Evolutionary conservation across 352 stramenopile species (phyloP).

Genomic region (Pythium graminicola): DNA sequence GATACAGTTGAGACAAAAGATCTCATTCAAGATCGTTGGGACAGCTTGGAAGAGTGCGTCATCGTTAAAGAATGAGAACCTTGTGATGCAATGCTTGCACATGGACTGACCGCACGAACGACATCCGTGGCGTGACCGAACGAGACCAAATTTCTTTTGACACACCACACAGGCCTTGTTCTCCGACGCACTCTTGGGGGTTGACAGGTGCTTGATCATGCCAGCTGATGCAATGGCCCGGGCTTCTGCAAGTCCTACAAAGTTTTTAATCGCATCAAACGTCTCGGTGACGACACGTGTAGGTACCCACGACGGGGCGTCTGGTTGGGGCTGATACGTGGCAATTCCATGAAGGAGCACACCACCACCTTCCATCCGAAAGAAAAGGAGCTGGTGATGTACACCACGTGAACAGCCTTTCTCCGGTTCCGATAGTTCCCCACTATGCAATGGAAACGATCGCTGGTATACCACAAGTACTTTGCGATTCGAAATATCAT

Average conservation of each 20-base stretch:
- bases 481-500: conserved; percentile 17
- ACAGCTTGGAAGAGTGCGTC: conserved; percentile 9
- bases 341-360: conserved; percentile 16
- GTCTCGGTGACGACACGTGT: conserved; percentile 16
- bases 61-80: conserved; percentile 28
- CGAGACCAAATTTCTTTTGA: conserved; percentile 24
- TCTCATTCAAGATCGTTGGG: conserved; percentile 11
- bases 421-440: conserved; percentile 21
- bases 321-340: background rate
- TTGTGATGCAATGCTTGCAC: conserved; percentile 26
- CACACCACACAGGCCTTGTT: conserved; percentile 24
- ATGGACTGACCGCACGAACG: conserved; percentile 20
- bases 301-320: conserved; percentile 18
- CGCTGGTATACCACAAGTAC: conserved; percentile 24
- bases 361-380: conserved; percentile 19
- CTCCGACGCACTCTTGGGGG: background rate
- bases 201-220: conserved; percentile 11
- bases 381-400: conserved; percentile 15
- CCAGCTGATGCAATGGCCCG: conserved; percentile 12
- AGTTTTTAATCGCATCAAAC: conserved; percentile 19
- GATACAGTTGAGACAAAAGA: conserved; percentile 23
- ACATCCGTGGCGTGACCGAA: conserved; percentile 22
- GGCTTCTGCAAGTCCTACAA: conserved; percentile 14
- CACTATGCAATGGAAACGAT: conserved; percentile 20
- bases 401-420: conserved; percentile 12